A percentile compares a stretch with the other conserved stretches of the same genome.
Conservation (phyloP, 805 yeast genomes). For the Schizosaccharomyces lindneri region DNA sequence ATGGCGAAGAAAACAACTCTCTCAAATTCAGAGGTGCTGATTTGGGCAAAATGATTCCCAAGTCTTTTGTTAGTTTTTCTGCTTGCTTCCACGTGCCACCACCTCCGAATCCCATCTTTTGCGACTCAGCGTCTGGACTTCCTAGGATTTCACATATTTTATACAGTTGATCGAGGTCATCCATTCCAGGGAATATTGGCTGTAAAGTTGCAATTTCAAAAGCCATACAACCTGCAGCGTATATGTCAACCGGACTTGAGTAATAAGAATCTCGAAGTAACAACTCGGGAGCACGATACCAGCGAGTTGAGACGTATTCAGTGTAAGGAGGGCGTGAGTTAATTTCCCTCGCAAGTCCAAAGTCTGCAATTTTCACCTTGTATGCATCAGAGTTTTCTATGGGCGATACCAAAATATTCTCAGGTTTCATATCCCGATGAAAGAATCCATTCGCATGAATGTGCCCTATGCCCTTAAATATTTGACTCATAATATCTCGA, state of each 20-base stretch:
- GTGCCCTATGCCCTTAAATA: slow-evolving; percentile 18
- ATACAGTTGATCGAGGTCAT: slow-evolving; percentile 60
- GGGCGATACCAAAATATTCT: slow-evolving; percentile 41
- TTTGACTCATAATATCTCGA: slow-evolving; percentile 28
- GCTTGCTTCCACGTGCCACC: not conserved
- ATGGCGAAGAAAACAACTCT: not conserved
- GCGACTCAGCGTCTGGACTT: not conserved
- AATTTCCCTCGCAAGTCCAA: slow-evolving; percentile 78
- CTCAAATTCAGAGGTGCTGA: not conserved
- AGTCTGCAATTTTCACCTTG: slow-evolving; percentile 59
- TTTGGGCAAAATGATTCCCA: not conserved
- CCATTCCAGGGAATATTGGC: slow-evolving; percentile 89
- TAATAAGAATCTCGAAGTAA: slow-evolving; percentile 62
- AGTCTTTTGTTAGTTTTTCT: not conserved
- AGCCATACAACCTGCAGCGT: slow-evolving; percentile 91
- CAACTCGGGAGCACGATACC: slow-evolving; percentile 94
- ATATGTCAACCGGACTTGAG: slow-evolving; percentile 76
- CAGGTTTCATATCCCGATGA: slow-evolving; percentile 88
- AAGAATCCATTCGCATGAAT: slow-evolving; percentile 14
- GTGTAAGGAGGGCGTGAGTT: slow-evolving; percentile 75
- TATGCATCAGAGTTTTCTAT: not conserved
- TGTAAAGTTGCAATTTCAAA: slow-evolving; percentile 68
- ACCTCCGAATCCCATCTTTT: not conserved
- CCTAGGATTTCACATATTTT: not conserved
- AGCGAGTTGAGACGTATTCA: slow-evolving; percentile 93